These are phyloP conservation scores for Blakeslea trispora DNA, from an alignment of 371 early-diverging fungal genomes.

Conservation along the genomic window DNA sequence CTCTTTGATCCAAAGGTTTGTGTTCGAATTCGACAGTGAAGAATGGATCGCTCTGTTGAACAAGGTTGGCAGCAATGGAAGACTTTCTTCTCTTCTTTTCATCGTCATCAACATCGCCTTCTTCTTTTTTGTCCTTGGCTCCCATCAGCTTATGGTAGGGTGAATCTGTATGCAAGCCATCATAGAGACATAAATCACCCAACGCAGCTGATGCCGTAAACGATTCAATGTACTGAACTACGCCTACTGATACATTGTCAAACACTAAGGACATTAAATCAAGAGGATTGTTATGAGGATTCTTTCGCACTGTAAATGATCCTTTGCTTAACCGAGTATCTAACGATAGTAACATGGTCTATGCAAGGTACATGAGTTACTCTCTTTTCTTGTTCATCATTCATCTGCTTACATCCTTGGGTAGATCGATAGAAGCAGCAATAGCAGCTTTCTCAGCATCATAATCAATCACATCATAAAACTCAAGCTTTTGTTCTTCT, in stretches of 20 bases:
- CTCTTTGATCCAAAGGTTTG: slow-evolving; percentile 84
- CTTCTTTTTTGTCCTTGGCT: slow-evolving; percentile 66
- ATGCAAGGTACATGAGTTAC: not conserved
- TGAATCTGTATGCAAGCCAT: slow-evolving; percentile 75
- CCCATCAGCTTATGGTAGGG: slow-evolving; percentile 84
- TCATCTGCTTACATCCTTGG: slow-evolving; percentile 66
- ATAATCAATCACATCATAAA: slow-evolving; percentile 95
- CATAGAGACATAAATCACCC: slow-evolving; percentile 77
- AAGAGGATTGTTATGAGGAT: slow-evolving; percentile 60
- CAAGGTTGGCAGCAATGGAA: slow-evolving; percentile 24
- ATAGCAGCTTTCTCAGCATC: slow-evolving; percentile 77
- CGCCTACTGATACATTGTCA: slow-evolving; percentile 58
- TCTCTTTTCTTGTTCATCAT: not conserved
- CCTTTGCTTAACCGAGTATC: slow-evolving; percentile 80
- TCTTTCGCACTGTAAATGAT: slow-evolving; percentile 78
- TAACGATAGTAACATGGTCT: slow-evolving; percentile 67
- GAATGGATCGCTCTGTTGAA: slow-evolving; percentile 66
- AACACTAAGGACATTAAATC: slow-evolving; percentile 70
- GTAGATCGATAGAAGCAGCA: slow-evolving; percentile 67
- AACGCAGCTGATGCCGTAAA: slow-evolving; percentile 74
- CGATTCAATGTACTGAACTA: slow-evolving; percentile 68
- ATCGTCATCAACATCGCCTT: slow-evolving; percentile 1
- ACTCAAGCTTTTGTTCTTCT: slow-evolving; percentile 80
- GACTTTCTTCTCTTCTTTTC: slow-evolving; percentile 14
- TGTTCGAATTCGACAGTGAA: slow-evolving; percentile 83